Percentiles rank a stretch among this genome's conserved stretches.
Evolutionary conservation across 2,329 filamentous ascomycete genomes (phyloP).

Genomic region (Diaporthe citri): DNA sequence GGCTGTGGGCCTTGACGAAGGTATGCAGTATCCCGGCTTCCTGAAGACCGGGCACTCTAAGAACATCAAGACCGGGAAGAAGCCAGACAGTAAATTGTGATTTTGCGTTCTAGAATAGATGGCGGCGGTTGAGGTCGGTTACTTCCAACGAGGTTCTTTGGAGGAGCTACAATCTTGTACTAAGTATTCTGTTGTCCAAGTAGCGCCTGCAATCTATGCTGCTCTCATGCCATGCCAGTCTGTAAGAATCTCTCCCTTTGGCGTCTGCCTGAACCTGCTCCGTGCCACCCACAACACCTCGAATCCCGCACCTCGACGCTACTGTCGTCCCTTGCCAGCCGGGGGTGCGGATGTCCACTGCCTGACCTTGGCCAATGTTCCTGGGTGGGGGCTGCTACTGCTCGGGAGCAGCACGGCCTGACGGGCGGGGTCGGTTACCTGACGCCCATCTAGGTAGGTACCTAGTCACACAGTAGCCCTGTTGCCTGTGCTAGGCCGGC

Average conservation of each 20-base stretch:
- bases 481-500: conserved; percentile 6
- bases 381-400: not conserved
- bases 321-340: not conserved
- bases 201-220: conserved; percentile 25
- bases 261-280: not conserved
- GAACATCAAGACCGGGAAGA: conserved; percentile 55
- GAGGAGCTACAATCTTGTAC: conserved; percentile 16
- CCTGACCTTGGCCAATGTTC: not conserved
- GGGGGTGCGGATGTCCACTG: not conserved
- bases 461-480: not conserved
- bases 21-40: conserved; percentile 67
- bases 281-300: not conserved
- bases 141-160: not conserved
- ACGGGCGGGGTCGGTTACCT: not conserved
- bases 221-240: conserved; percentile 10
- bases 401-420: not conserved
- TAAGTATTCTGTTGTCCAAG: conserved; percentile 26
- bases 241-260: not conserved
- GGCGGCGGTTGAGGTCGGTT: not conserved
- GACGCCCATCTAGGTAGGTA: not conserved
- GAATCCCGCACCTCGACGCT: conserved; percentile 8
- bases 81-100: conserved; percentile 47
- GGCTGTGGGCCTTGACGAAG: conserved; percentile 60
- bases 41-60: conserved; percentile 55
- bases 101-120: not conserved